phyloP scores from a whole-genome alignment of 495 filamentous ascomycete genomes.

The Thermothielavioides terrestris region DNA sequence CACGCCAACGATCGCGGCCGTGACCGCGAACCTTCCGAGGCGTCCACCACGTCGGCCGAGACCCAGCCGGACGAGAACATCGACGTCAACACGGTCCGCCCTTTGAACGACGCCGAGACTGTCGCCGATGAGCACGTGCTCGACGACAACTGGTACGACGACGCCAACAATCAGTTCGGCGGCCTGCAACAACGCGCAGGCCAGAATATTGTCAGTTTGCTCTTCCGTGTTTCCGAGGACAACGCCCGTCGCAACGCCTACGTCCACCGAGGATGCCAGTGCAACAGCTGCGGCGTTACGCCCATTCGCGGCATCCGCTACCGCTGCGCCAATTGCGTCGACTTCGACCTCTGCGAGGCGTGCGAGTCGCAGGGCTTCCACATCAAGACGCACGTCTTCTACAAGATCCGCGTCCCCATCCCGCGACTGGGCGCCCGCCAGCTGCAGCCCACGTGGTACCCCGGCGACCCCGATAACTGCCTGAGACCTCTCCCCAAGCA shows the following conservation, averaged over 20 bases:
- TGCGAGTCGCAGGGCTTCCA: constrained; percentile 83
- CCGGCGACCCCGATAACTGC: constrained; percentile 66
- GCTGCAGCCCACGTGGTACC: constrained; percentile 77
- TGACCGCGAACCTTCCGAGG: constrained; percentile 16
- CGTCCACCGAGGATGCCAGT: constrained; percentile 88
- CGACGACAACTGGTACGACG: constrained; percentile 49
- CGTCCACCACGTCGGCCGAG: constrained; percentile 29
- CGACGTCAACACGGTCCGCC: constrained; percentile 26
- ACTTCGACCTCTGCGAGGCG: constrained; percentile 84
- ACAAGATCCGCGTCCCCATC: constrained; percentile 57
- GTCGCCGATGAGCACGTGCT: constrained; percentile 50
- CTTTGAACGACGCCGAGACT: constrained; percentile 46
- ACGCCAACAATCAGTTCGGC: constrained; percentile 23
- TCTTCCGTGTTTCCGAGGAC: constrained; percentile 76
- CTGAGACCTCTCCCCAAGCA: constrained; percentile 52
- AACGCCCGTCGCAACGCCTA: constrained; percentile 76
- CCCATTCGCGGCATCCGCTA: constrained; percentile 91
- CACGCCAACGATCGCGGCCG: constrained; percentile 12
- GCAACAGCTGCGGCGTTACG: constrained; percentile 74
- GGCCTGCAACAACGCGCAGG: constrained; percentile 49
- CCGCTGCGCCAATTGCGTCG: constrained; percentile 82
- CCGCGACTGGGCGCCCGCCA: constrained; percentile 44
- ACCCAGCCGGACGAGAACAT: constrained; percentile 41
- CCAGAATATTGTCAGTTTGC: constrained; percentile 61
- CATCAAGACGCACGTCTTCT: constrained; percentile 89